These are phyloP conservation scores for Elongisporangium senticosum DNA, from an alignment of 352 stramenopile genomes.

Conservation along the genomic window DNA sequence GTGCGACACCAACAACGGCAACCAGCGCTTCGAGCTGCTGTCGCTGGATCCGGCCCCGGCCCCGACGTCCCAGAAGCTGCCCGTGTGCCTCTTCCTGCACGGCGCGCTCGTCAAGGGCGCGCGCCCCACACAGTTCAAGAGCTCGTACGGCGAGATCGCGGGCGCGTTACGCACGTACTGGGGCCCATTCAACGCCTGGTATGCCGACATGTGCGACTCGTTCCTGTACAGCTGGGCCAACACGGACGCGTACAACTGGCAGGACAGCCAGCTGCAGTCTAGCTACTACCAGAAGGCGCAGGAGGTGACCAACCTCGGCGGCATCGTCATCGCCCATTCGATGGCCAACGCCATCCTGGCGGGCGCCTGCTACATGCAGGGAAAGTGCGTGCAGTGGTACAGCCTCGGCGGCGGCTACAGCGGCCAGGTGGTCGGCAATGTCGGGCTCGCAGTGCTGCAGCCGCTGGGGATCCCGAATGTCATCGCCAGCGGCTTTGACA, in stretches of 20 bases:
- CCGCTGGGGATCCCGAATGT: neutral
- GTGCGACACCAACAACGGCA: conserved; percentile 15
- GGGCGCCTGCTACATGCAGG: conserved; percentile 2
- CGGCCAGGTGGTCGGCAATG: conserved; percentile 1
- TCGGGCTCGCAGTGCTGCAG: neutral
- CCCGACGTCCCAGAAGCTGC: neutral
- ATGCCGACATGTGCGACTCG: neutral
- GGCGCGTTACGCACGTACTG: neutral
- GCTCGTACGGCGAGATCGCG: conserved; percentile 1
- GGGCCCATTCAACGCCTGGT: neutral
- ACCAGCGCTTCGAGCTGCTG: conserved; percentile 34
- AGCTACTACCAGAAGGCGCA: conserved; percentile 4
- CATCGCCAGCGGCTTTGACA: neutral
- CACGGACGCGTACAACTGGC: conserved; percentile 2
- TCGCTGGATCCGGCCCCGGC: too few relatives aligned
- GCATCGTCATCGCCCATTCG: conserved; percentile 3
- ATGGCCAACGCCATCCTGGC: conserved; percentile 4
- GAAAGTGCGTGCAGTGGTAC: conserved; percentile 6
- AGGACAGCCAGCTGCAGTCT: neutral
- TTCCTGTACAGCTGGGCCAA: conserved; percentile 2
- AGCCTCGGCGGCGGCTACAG: neutral
- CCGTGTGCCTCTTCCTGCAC: conserved; percentile 2
- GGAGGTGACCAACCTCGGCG: neutral
- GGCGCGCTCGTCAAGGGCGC: neutral
- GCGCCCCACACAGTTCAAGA: conserved; percentile 2